Base-by-base conservation (phyloP, 2,329 filamentous ascomycete species). In the Myriosclerotinia curreyana region DNA sequence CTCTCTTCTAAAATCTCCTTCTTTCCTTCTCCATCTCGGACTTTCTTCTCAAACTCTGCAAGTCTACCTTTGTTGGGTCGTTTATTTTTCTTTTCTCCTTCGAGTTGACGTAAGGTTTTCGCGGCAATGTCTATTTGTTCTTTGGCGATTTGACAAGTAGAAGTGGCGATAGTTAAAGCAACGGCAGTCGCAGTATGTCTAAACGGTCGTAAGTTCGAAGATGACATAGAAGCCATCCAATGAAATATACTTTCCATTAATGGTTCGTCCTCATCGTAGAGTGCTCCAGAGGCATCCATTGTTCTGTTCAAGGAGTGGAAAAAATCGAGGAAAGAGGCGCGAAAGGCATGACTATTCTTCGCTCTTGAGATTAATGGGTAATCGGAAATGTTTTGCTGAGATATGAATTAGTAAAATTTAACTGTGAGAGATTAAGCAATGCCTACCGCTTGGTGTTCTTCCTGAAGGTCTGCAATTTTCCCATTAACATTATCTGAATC, bases 221-320 rank as follows among this genome's bases (percentile, higher is more conserved):
- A 95, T 3, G 94, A 95, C 89, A 99, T 91, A 65, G 91, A 90
- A 48, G 88, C 88, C 66, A 97, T 82, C 95, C 95, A 99, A 65
- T 91, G 83, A 70, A 92, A 87, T 55, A 98, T 84, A 73, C 96
- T 96, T 74, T 97, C 92, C 72, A 96, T 86, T 59, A 99, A 80
- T 38, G 88, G 83, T 44, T 79, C 77, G 11, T 81, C 78, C 52
- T 83, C 86, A 52, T 84, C 86, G 78, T 96, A 96, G 59, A 99
- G 79, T 25, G 91, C 78, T 31, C 90, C 89, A n/a, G 90, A 90
- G 70, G 92, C 87, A 72, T 96, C 91, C 59, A 96, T 82, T 7
- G 91, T 85, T 69, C 85, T 84, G 69, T 97, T 83, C 28, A 98
- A 80, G 0, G 88, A 83, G 66, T 85, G 79, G 75, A 96, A 92